Evolutionary conservation across 2,329 filamentous ascomycete genomes (phyloP).

Genomic region (Botryotinia convoluta): DNA sequence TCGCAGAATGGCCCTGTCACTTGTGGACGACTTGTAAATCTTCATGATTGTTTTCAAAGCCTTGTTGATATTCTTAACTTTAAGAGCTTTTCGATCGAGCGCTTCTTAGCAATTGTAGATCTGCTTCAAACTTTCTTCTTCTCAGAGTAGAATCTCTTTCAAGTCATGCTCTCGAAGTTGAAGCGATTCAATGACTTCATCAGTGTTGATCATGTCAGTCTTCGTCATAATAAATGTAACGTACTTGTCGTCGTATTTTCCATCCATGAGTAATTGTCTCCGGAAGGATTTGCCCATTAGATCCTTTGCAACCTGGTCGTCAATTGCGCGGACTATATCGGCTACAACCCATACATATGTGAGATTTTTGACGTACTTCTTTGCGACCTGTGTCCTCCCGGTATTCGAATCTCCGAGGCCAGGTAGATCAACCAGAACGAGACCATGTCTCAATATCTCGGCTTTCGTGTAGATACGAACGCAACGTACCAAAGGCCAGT

Average conservation of each 20-base stretch:
- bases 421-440: constrained; percentile 6
- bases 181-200: neutral
- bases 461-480: neutral
- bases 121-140: neutral
- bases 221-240: constrained; percentile 10
- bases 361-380: neutral
- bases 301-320: constrained; percentile 2
- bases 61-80: neutral
- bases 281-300: constrained; percentile 5
- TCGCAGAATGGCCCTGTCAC: neutral
- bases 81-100: neutral
- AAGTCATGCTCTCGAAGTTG: neutral
- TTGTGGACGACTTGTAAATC: neutral
- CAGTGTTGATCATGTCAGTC: neutral
- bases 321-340: constrained; percentile 8
- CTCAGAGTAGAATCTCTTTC: neutral
- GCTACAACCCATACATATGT: neutral
- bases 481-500: constrained; percentile 11
- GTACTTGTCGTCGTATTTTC: neutral
- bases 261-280: constrained; percentile 13
- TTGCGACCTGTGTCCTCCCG: neutral
- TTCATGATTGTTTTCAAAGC: neutral
- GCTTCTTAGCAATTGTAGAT: neutral
- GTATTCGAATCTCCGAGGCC: constrained; percentile 12
- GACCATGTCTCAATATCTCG: neutral